Percentiles rank a stretch among this genome's conserved stretches.
Evolutionary conservation across 257 asterid genomes (phyloP).

Genomic region (Solanum ossicruentum): DNA sequence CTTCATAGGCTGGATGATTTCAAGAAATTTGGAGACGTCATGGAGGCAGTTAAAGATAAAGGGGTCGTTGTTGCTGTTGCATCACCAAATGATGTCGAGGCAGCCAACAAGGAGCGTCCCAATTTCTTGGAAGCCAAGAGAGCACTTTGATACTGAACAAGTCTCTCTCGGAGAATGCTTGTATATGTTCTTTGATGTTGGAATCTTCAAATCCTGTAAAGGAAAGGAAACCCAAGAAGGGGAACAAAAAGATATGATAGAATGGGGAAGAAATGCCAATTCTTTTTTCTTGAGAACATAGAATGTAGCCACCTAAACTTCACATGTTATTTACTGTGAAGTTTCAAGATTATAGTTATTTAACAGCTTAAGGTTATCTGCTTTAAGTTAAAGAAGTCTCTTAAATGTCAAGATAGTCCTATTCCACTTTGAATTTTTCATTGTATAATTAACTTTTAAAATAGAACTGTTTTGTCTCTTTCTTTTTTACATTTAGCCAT

Average conservation of each 20-base stretch:
- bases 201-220: not conserved
- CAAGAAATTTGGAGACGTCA: constrained; percentile 75
- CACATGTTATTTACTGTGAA: not conserved
- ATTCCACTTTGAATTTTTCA: not conserved
- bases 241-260: not conserved
- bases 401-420: not conserved
- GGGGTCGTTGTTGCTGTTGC: constrained; percentile 92
- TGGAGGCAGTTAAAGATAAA: constrained; percentile 61
- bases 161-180: not conserved
- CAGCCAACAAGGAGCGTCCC: constrained; percentile 60
- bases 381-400: not conserved
- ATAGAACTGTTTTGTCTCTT: not conserved
- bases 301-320: not conserved
- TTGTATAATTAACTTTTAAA: not conserved
- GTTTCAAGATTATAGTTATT: not conserved
- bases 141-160: constrained; percentile 38
- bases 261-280: not conserved
- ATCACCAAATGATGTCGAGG: constrained; percentile 70
- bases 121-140: constrained; percentile 68
- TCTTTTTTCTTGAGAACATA: not conserved
- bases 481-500: not conserved
- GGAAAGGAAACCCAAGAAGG: not conserved
- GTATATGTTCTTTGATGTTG: not conserved
- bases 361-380: not conserved
- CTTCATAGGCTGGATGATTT: constrained; percentile 58